Conservation (phyloP, 371 early-diverging fungal species). For the Smittium mucronatum region DNA sequence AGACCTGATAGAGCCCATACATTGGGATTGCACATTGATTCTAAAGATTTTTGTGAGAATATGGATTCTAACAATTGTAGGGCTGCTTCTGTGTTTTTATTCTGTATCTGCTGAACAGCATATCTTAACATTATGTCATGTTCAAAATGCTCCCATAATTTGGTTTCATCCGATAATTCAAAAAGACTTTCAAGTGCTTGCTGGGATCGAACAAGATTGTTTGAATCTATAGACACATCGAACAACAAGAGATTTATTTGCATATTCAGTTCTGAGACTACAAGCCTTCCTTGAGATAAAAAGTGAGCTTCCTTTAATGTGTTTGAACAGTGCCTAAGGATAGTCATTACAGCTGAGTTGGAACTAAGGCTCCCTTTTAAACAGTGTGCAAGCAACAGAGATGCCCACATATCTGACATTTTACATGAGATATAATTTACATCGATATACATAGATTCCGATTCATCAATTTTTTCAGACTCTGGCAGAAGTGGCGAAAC, state of each 20-base stretch:
- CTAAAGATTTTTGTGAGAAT: constrained; percentile 2
- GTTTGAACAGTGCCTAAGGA: not conserved
- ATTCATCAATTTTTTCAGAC: not conserved
- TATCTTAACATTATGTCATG: constrained; percentile 21
- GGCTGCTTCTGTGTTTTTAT: constrained; percentile 19
- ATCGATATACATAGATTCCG: not conserved
- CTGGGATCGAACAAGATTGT: constrained; percentile 19
- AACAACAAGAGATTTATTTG: constrained; percentile 17
- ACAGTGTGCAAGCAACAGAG: constrained; percentile 2
- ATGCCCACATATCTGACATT: not conserved
- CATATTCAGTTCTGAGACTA: constrained; percentile 12
- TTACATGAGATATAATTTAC: not conserved
- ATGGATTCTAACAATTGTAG: constrained; percentile 20
- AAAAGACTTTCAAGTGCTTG: constrained; percentile 15
- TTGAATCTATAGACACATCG: constrained; percentile 15
- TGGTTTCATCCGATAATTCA: constrained; percentile 7
- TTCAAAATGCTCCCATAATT: constrained; percentile 16
- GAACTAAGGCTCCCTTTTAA: not conserved
- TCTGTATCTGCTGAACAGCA: constrained; percentile 23
- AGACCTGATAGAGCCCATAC: constrained; percentile 19
- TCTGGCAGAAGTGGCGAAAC: not conserved
- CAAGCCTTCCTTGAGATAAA: not conserved
- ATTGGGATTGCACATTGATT: constrained; percentile 19
- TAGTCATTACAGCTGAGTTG: not conserved
- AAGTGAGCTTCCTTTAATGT: not conserved